Base-by-base conservation (phyloP, 148 eudicot genomes). In the Chenopodium formosanum region DNA sequence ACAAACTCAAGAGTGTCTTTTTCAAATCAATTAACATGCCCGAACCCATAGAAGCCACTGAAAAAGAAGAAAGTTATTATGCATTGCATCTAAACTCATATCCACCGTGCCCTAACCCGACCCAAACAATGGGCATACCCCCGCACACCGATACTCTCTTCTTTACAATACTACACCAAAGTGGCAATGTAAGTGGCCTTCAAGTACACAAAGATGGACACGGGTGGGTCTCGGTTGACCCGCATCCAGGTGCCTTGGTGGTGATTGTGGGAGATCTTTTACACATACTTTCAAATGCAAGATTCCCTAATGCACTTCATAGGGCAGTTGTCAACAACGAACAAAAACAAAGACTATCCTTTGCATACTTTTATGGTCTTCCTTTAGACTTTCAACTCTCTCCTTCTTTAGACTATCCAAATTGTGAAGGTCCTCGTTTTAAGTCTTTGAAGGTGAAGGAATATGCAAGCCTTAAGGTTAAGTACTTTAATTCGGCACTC, bases 61-160 rank as follows among this genome's bases (percentile, higher is more conserved):
- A 78, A 80, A 68, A 73, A 3, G 46, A 76, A 4, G 86, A 83
- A 4, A 76, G 52, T 9, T 78, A 73, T n/a, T n/a, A 83, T 0
- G 94, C 92, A 2, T 64, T 93, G 19, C 94, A 93, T 17, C 88
- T 93, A 1, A 93, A 93, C 77, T 93, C 92, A 1, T 92, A 90
- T 76, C 97, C 95, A 0, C 22, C 82, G 12, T 92, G 95, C 75
- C 95, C 95, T 0, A 80, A 93, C 71, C 92, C 97, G 16, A 83
- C 69, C 52, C 79, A 67, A 1, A 87, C 94, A 63, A 74, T 92
- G 62, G 97, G 97, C 3, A 78, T 93, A 37, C 92, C 92, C 11
- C 84, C 87, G 0, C 97, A 93, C 78, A 93, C 97, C 0, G 97
- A 93, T 68, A 81, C 95, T 19, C 44, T 84, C 14, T 88, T 93